phyloP scores from a whole-genome alignment of 129 eudicot species.

The Chrysanthemum seticuspe region DNA sequence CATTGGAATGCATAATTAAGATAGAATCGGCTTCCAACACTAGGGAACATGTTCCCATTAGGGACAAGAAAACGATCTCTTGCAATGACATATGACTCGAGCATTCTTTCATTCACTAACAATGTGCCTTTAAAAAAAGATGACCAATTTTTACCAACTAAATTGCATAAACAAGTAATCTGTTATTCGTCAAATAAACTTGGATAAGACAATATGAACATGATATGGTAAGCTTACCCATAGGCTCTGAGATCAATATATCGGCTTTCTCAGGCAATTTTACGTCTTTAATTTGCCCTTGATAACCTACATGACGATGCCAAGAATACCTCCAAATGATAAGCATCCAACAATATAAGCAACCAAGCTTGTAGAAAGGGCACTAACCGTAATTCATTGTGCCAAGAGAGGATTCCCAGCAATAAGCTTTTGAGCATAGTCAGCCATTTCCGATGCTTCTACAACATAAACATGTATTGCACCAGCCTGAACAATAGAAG shows the following conservation, averaged over 20 bases:
- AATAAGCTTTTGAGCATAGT: conserved; percentile 59
- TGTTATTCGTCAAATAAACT: not conserved
- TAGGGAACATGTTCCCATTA: conserved; percentile 95
- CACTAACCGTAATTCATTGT: conserved; percentile 76
- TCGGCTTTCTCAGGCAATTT: conserved; percentile 97
- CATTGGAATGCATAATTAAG: no score
- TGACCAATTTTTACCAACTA: not conserved
- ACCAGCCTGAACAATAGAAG: no score
- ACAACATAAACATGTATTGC: no score
- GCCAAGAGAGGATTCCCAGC: conserved; percentile 81
- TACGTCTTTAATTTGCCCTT: conserved; percentile 95
- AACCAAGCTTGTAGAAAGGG: conserved; percentile 8
- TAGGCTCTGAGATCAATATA: conserved; percentile 94
- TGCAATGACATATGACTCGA: conserved; percentile 96
- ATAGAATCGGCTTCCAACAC: conserved; percentile 71
- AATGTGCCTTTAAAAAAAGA: conserved; percentile 59
- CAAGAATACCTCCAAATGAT: conserved; percentile 17
- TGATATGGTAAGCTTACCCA: conserved; percentile 63
- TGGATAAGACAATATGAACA: not conserved
- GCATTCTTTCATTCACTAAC: conserved; percentile 92
- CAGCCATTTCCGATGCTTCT: no score
- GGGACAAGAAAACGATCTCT: conserved; percentile 94
- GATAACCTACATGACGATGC: conserved; percentile 52
- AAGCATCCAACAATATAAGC: conserved; percentile 12
- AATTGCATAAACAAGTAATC: not conserved